phyloP scores from a whole-genome alignment of 441 rosid genomes.

The Euphorbia neoarborescens region DNA sequence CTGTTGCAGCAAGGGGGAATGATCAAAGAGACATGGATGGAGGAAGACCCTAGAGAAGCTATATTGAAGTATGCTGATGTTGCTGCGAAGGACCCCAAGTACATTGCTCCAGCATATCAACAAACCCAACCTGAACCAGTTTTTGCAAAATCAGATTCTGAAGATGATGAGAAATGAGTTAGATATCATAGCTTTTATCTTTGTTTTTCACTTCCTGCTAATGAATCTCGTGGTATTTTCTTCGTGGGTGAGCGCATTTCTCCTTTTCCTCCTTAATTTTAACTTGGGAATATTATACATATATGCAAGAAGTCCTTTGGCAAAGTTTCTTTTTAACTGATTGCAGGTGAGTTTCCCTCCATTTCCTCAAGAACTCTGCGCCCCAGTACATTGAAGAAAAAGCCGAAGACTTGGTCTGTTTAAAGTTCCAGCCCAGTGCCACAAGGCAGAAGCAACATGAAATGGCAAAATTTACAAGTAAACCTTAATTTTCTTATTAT shows the following conservation, averaged over 20 bases:
- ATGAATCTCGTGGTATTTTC: background rate
- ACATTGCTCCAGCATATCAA: constrained; percentile 89
- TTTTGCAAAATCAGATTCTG: constrained; percentile 82
- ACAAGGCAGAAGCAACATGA: constrained; percentile 1
- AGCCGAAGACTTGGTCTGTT: background rate
- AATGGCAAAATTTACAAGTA: background rate
- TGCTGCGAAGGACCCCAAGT: constrained; percentile 90
- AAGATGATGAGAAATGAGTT: constrained; percentile 57
- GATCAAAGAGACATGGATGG: constrained; percentile 99
- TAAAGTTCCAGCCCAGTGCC: background rate
- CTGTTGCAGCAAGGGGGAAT: constrained; percentile 92
- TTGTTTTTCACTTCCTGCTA: background rate
- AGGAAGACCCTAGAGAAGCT: constrained; percentile 98
- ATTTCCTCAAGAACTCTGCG: background rate
- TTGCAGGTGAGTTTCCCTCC: background rate
- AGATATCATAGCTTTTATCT: background rate
- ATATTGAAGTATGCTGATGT: constrained; percentile 83
- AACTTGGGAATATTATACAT: background rate
- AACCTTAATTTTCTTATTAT: too few species aligned
- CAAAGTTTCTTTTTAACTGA: background rate
- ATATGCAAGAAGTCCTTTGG: too few species aligned
- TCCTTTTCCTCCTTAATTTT: too few species aligned
- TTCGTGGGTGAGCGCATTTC: background rate
- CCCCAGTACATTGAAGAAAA: background rate
- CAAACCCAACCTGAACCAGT: constrained; percentile 80